Evolutionary conservation across 768 basidiomycete species (phyloP).

Genomic region (Pisolithus albus): DNA sequence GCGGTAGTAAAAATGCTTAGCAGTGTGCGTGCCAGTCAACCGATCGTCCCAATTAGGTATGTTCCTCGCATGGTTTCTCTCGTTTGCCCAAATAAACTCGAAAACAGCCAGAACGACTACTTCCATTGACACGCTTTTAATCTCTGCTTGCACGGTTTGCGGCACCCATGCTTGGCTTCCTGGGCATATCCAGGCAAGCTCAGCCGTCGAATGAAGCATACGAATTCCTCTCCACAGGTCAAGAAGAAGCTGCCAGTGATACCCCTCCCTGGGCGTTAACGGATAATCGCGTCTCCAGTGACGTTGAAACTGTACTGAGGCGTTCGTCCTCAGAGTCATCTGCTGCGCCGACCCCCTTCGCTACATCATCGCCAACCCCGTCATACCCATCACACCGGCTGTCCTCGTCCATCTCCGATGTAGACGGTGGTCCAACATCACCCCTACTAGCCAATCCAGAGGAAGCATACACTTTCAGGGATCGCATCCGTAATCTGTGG

Average conservation of each 20-base stretch:
- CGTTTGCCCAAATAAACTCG: too few relatives aligned
- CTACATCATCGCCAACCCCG: slow-evolving; percentile 54
- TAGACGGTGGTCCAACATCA: slow-evolving; percentile 52
- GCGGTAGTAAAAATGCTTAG: too few relatives aligned
- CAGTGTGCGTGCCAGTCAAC: too few relatives aligned
- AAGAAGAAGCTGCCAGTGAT: slow-evolving; percentile 29
- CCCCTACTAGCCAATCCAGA: slow-evolving; percentile 32
- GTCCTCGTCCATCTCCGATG: slow-evolving; percentile 53
- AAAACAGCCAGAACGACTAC: too few relatives aligned
- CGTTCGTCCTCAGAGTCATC: slow-evolving; percentile 26
- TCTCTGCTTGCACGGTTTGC: not conserved
- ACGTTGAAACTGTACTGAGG: slow-evolving; percentile 14
- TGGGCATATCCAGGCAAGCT: slow-evolving; percentile 10
- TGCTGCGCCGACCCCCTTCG: slow-evolving; percentile 55
- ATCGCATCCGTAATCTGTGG: slow-evolving; percentile 56
- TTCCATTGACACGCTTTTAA: not conserved
- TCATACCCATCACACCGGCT: slow-evolving; percentile 43
- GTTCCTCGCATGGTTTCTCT: too few relatives aligned
- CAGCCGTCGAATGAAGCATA: slow-evolving; percentile 29
- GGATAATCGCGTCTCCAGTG: slow-evolving; percentile 4
- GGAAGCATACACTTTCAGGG: slow-evolving; percentile 31
- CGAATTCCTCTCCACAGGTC: slow-evolving; percentile 41
- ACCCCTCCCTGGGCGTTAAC: slow-evolving; percentile 5
- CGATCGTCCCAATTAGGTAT: too few relatives aligned
- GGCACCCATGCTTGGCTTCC: slow-evolving; percentile 4